phyloP scores from a whole-genome alignment of 2,329 filamentous ascomycete genomes.

The Alternaria sp. region DNA sequence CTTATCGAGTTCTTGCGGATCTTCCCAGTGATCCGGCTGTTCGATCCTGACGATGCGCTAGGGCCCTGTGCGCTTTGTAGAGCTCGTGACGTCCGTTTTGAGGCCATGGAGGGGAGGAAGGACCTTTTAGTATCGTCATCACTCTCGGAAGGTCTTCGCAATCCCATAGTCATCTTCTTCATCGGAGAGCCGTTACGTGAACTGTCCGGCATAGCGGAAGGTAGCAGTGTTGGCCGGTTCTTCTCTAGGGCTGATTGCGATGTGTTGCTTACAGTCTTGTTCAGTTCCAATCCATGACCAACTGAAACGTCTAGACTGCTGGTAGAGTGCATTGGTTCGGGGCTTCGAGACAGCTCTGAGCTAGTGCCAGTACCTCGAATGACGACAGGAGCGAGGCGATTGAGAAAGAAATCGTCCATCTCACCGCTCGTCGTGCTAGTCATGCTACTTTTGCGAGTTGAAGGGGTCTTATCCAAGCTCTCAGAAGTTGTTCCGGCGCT shows the following conservation, averaged over 20 bases:
- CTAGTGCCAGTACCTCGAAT: constrained; percentile 54
- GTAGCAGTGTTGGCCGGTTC: constrained; percentile 38
- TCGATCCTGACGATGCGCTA: constrained; percentile 15
- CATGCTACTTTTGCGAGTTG: constrained; percentile 52
- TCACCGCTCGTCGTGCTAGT: constrained; percentile 51
- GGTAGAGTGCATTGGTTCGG: constrained; percentile 44
- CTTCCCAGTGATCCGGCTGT: constrained; percentile 22
- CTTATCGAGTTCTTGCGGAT: constrained; percentile 33
- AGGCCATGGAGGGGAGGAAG: constrained; percentile 38
- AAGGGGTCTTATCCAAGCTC: constrained; percentile 41
- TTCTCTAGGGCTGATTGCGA: constrained; percentile 25
- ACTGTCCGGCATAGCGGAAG: constrained; percentile 48
- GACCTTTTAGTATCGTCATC: constrained; percentile 45
- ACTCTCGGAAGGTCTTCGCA: constrained; percentile 44
- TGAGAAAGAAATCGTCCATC: constrained; percentile 55
- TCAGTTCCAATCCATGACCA: constrained; percentile 18
- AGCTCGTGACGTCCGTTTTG: constrained; percentile 36
- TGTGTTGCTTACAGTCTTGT: constrained; percentile 26
- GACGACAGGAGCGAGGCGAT: constrained; percentile 52
- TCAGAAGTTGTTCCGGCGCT: constrained; percentile 52
- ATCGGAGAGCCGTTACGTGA: constrained; percentile 38
- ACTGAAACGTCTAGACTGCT: constrained; percentile 42
- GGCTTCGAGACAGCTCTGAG: constrained; percentile 42
- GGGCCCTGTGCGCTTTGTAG: constrained; percentile 32
- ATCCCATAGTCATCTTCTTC: constrained; percentile 35